These are phyloP conservation scores for Nemania abortiva DNA, from an alignment of 2,329 filamentous ascomycete species.

Conservation along the genomic window DNA sequence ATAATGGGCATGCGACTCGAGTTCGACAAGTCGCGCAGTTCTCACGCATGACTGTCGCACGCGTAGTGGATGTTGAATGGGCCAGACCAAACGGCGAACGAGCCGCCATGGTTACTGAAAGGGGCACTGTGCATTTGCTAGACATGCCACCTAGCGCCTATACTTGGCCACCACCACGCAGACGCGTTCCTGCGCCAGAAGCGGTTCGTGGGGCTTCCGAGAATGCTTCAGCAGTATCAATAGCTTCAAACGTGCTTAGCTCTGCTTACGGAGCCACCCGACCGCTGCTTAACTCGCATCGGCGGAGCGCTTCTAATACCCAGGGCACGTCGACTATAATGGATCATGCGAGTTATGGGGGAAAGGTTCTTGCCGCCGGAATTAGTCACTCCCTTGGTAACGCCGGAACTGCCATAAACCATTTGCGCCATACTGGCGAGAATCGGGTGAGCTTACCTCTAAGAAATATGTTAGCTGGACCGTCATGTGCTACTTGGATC, in stretches of 20 bases:
- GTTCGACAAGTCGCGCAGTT: slow-evolving; percentile 91
- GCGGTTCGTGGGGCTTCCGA: slow-evolving; percentile 62
- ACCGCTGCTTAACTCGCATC: slow-evolving; percentile 67
- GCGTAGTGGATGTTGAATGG: slow-evolving; percentile 92
- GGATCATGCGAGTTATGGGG: slow-evolving; percentile 75
- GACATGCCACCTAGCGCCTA: slow-evolving; percentile 86
- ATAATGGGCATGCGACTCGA: slow-evolving; percentile 62
- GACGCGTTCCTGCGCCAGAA: slow-evolving; percentile 60
- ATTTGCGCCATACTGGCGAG: slow-evolving; percentile 79
- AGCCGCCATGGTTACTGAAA: slow-evolving; percentile 89
- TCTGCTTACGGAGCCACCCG: slow-evolving; percentile 77
- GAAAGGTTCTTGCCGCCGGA: slow-evolving; percentile 77
- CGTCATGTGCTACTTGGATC: slow-evolving; percentile 74
- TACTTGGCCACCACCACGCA: slow-evolving; percentile 83
- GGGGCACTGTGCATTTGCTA: slow-evolving; percentile 94
- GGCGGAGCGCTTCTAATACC: slow-evolving; percentile 62
- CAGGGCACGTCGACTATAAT: slow-evolving; percentile 62
- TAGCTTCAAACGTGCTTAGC: slow-evolving; percentile 77
- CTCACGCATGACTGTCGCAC: slow-evolving; percentile 89
- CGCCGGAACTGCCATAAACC: slow-evolving; percentile 76
- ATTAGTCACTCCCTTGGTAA: slow-evolving; percentile 81
- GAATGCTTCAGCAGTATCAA: slow-evolving; percentile 69
- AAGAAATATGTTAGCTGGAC: slow-evolving; percentile 62
- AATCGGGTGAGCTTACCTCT: slow-evolving; percentile 78
- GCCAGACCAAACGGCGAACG: slow-evolving; percentile 83